Percentiles rank a stretch among this genome's conserved stretches.
Conservation (phyloP, 441 rosid species). For the Erysimum cheiri region DNA sequence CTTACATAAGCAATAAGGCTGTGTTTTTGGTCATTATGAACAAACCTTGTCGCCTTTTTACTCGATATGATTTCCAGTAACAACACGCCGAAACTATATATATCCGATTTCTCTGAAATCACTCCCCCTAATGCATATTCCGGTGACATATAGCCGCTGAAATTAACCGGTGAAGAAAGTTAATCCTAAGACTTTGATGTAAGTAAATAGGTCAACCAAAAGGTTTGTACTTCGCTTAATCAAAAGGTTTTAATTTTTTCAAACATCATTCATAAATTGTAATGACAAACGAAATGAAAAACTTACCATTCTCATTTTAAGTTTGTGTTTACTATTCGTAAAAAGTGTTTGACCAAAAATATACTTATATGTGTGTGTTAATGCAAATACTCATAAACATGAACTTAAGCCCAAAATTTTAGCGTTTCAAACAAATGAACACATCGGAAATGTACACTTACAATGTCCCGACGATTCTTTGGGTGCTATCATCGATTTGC, state of each 20-base stretch:
- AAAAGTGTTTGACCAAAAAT: too few species aligned
- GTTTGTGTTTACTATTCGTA: too few species aligned
- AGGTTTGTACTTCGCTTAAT: too few species aligned
- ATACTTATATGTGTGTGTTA: background rate
- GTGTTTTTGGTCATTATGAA: background rate
- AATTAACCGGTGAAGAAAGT: too few species aligned
- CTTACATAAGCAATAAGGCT: conserved; percentile 4
- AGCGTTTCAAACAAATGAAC: background rate
- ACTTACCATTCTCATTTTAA: background rate
- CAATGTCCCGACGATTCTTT: conserved; percentile 53
- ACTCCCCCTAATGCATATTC: conserved; percentile 43
- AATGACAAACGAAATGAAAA: background rate
- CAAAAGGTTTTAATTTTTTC: background rate
- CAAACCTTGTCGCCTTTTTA: background rate
- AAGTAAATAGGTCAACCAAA: too few species aligned
- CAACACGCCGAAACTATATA: conserved; percentile 43
- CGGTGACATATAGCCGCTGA: conserved; percentile 50
- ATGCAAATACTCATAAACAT: background rate
- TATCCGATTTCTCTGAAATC: conserved; percentile 39
- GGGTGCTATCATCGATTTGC: conserved; percentile 45
- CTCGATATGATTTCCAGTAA: conserved; percentile 2
- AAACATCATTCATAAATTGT: background rate
- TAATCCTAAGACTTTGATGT: too few species aligned
- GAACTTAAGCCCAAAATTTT: background rate
- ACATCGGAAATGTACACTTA: conserved; percentile 8